Base-by-base conservation (phyloP, 139 green algal species). In the Chlamydomonas sp. region DNA sequence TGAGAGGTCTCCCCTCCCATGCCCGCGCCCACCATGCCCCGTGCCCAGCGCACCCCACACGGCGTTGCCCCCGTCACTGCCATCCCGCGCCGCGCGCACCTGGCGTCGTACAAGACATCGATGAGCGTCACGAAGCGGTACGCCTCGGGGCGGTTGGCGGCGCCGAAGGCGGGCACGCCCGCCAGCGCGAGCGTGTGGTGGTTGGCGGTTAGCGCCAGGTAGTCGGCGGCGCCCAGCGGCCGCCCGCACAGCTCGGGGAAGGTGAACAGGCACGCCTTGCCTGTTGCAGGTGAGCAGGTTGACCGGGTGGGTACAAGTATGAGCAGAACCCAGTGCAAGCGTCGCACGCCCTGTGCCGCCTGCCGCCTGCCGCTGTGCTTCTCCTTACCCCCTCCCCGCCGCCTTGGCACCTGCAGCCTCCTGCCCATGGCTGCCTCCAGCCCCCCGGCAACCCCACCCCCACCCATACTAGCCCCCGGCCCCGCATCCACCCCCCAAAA, bases 121-220 rank as follows among this genome's bases (percentile, higher is more conserved):
- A 99, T 92, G 4, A 99, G 93, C 20, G 95, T 98, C 18, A 99
- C 95, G 86, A 99, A 99, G 85, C 97, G 95, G 92, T 98, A 98
- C 0, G 91, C 97, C 63, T 94, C 85, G 1, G 81, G 83, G 4
- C 91, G 84, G 85, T 94, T 98, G 61, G 88, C 83, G 0, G 85
- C 92, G 0, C 63, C 93, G 77, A 99, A 98, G 4, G 92, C 68
- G 0, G 97, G 97, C 62, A 99, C 93, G 4, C 94, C 97, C 16
- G 85, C 77, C 68, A 99, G 20, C 3, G 93, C 95, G 15, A 98
- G 16, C 0, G 96, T 98, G 93, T 98, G 94, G 90, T 91, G 98
- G n/a, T 73, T 3, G 61, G 91, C 57, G 0, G 85, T 81, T 5
- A 99, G 90, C 0, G 95, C 96, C 7, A 98, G 95, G 93, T 97